A percentile compares a stretch with the other conserved stretches of the same genome.
Conservation (phyloP, 345 rosid species). For the Abelmoschus esculentus region DNA sequence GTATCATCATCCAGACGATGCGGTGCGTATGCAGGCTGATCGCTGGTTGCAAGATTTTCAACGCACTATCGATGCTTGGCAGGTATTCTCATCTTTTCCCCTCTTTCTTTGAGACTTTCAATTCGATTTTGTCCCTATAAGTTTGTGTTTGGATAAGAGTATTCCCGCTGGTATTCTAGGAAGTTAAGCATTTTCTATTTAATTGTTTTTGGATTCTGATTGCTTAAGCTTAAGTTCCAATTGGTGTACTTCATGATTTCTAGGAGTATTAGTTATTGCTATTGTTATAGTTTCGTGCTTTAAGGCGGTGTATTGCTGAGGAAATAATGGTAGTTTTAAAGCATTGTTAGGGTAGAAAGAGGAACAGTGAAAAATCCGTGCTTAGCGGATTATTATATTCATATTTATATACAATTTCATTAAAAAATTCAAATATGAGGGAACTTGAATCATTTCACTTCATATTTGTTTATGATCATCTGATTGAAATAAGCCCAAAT, state of each 20-base stretch:
- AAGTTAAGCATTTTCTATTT: not conserved
- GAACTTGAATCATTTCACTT: not conserved
- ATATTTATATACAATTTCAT: not conserved
- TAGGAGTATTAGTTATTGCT: not conserved
- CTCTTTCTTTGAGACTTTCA: not conserved
- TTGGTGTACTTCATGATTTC: not conserved
- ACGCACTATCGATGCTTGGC: constrained; percentile 98
- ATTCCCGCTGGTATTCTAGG: not conserved
- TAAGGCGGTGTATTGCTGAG: too few species aligned
- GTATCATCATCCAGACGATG: constrained; percentile 94
- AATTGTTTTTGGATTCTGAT: not conserved
- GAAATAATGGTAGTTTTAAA: too few species aligned
- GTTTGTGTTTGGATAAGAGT: not conserved
- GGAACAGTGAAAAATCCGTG: not conserved
- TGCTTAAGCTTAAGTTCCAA: not conserved
- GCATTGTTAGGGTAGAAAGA: too few species aligned
- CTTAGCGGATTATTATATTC: not conserved
- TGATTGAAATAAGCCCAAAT: too few species aligned
- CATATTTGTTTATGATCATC: not conserved
- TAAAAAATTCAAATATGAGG: not conserved
- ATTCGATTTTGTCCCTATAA: not conserved
- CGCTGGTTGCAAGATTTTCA: constrained; percentile 89
- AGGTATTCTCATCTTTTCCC: constrained; percentile 30
- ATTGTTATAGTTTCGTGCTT: too few species aligned
- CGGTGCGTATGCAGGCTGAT: constrained; percentile 81